These are phyloP conservation scores for Nigrospora sphaerica DNA, from an alignment of 2,329 filamentous ascomycete species.

Conservation along the genomic window DNA sequence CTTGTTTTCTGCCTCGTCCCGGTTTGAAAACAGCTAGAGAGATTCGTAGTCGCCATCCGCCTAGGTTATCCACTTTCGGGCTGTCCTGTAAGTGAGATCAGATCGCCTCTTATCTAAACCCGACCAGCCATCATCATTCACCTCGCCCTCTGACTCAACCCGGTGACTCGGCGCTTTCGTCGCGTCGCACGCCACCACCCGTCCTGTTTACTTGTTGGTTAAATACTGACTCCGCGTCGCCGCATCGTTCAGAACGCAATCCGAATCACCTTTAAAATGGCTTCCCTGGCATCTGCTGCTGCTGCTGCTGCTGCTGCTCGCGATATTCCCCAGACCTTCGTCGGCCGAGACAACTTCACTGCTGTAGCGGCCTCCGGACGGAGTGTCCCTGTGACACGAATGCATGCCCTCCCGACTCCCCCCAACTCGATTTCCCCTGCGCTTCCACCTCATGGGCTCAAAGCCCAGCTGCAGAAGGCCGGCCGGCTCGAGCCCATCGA, in stretches of 20 bases:
- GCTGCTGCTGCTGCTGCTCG: slow-evolving; percentile 53
- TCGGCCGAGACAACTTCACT: slow-evolving; percentile 63
- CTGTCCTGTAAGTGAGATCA: slow-evolving; percentile 27
- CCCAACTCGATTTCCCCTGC: slow-evolving; percentile 92
- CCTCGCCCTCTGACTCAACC: slow-evolving; percentile 5
- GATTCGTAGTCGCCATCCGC: neutral
- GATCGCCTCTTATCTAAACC: neutral
- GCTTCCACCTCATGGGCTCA: slow-evolving; percentile 73
- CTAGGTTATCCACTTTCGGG: slow-evolving; percentile 21
- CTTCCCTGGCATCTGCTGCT: slow-evolving; percentile 46
- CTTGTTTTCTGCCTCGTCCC: slow-evolving; percentile 17
- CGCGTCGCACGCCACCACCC: slow-evolving; percentile 10
- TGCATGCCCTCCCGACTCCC: slow-evolving; percentile 72
- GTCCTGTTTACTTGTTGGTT: neutral
- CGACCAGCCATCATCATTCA: slow-evolving; percentile 4
- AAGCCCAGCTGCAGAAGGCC: slow-evolving; percentile 56
- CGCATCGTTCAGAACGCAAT: slow-evolving; percentile 29
- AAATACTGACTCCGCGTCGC: slow-evolving; percentile 22
- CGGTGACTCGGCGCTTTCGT: slow-evolving; percentile 2
- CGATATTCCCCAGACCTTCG: slow-evolving; percentile 57
- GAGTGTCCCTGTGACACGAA: slow-evolving; percentile 56
- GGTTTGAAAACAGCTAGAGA: slow-evolving; percentile 14
- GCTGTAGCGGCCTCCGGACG: slow-evolving; percentile 55
- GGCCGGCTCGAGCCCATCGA: slow-evolving; percentile 57
- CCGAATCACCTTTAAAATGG: slow-evolving; percentile 51